These are phyloP conservation scores for Scheffersomyces lignosus DNA, from an alignment of 805 yeast species.

Conservation along the genomic window DNA sequence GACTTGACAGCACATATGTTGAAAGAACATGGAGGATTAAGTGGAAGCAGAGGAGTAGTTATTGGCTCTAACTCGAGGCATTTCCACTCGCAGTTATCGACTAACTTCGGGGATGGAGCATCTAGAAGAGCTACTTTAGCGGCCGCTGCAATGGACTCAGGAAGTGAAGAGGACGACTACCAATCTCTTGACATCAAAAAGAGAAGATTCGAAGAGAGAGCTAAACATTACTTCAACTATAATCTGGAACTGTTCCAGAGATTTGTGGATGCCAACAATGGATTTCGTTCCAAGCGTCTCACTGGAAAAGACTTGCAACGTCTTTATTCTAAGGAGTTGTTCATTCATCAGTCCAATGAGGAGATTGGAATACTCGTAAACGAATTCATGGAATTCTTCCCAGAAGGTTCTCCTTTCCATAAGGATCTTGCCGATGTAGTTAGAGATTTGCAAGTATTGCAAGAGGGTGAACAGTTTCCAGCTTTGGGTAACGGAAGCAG, in stretches of 20 bases:
- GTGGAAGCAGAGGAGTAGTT: constrained; percentile 44
- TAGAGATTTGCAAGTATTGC: constrained; percentile 19
- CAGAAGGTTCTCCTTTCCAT: constrained; percentile 44
- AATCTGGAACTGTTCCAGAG: constrained; percentile 44
- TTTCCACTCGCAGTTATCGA: constrained; percentile 63
- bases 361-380: constrained; percentile 59
- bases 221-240: constrained; percentile 71
- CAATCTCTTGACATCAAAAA: constrained; percentile 51
- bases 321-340: constrained; percentile 47
- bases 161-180: constrained; percentile 23
- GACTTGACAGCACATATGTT: constrained; percentile 88
- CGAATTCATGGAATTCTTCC: constrained; percentile 60
- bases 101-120: constrained; percentile 38
- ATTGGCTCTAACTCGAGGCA: constrained; percentile 38
- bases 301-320: constrained; percentile 48
- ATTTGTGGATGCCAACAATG: constrained; percentile 51
- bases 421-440: constrained; percentile 33
- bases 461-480: constrained; percentile 48
- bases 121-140: constrained; percentile 13
- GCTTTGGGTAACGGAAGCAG: constrained; percentile 34
- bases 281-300: constrained; percentile 46
- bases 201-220: constrained; percentile 77
- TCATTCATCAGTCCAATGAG: constrained; percentile 37
- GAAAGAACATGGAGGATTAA: constrained; percentile 69
- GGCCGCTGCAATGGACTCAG: constrained; percentile 13